These are phyloP conservation scores for Rehmannia glutinosa DNA, from an alignment of 257 asterid genomes.

Conservation along the genomic window DNA sequence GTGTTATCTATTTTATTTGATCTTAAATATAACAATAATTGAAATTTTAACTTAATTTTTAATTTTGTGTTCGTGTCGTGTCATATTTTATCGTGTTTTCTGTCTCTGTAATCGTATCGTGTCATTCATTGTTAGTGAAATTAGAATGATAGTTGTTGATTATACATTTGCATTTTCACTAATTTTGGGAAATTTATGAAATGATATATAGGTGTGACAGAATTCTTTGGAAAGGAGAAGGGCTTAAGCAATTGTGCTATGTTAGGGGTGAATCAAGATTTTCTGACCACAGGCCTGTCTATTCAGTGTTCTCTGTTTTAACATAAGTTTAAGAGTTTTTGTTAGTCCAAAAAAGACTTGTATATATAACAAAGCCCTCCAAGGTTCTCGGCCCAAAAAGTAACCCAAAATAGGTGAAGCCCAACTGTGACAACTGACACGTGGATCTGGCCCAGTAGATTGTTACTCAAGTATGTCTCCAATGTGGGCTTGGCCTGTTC, in stretches of 20 bases:
- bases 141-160: too few species aligned
- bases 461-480: neutral
- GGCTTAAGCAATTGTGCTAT: neutral
- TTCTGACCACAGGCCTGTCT: constrained; percentile 77
- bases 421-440: neutral
- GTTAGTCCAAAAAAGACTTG: too few species aligned
- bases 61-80: too few species aligned
- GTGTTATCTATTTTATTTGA: too few species aligned
- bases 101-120: too few species aligned
- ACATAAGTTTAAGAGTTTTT: constrained; percentile 6
- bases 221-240: neutral
- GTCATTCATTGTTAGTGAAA: too few species aligned
- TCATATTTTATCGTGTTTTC: too few species aligned
- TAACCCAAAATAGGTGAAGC: constrained; percentile 9
- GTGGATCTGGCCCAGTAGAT: neutral
- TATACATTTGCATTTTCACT: too few species aligned
- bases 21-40: too few species aligned
- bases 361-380: constrained; percentile 4
- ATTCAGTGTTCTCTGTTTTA: constrained; percentile 49
- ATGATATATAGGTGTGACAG: neutral
- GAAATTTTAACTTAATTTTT: too few species aligned
- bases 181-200: too few species aligned
- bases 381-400: constrained; percentile 10
- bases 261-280: neutral
- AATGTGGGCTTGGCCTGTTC: too few species aligned